Base-by-base conservation (phyloP, 257 asterid species). In the Solanum megistacrolobum region DNA sequence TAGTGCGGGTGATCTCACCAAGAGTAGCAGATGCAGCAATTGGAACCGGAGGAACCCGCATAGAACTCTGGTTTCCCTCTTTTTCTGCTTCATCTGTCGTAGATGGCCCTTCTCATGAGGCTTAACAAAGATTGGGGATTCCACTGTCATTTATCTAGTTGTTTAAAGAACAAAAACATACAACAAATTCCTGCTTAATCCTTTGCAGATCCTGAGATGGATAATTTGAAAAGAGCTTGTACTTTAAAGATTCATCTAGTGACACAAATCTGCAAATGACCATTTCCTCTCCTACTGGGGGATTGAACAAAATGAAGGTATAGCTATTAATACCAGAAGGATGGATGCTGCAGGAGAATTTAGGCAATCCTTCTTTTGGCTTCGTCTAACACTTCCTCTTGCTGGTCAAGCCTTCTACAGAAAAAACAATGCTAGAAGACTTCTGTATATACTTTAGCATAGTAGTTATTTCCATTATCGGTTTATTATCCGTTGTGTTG, bases 41-140 rank as follows among this genome's bases (percentile, higher is more conserved):
- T 12, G 98, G 98, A 88, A 91, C 90, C 62, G 98, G 98, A 36
- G 99, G 99, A 71, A 97, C 98, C 87, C 95, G 97, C 62, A 62
- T 97, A 9, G 98, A 97, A 93, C 92, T 97, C 14, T 97, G 98
- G 99, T 94, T 97, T 87, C 99, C 99, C 38, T 91, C 92, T 5
- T 88, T 87, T 79, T 87, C 94, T 38, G 84, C 90, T 62, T 73
- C 93, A 20, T 86, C 92, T 31, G 91, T 82, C 71, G 12, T 88
- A 4, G 86, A 88, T 52, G 89, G 86, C 90, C 87, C 87, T 69
- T 84, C 90, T 68, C 89, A 83, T 69, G 90, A 84, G 83, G 87
- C 89, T 68, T 92, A 88, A 91, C 68, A 52, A 85, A 66, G 20
- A 71, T n/a, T 10, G 13, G 66, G 87, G 35, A 71, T 69, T 66